Conservation (phyloP, 2,329 filamentous ascomycete species). For the Beauveria varroae region DNA sequence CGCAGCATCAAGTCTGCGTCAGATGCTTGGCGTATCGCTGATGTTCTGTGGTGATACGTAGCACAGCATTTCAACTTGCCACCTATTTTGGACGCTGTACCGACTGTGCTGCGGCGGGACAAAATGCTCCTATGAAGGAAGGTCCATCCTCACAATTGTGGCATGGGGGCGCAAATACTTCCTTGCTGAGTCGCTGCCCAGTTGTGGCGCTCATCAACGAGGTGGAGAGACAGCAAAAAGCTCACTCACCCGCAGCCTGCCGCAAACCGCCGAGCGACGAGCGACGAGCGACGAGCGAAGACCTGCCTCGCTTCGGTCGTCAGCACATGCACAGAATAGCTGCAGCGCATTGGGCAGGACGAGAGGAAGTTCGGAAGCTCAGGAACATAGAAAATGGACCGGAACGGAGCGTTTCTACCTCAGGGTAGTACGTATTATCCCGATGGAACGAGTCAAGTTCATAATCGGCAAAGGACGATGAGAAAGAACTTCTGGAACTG, state of each 20-base stretch:
- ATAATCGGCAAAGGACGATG: neutral
- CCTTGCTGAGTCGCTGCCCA: neutral
- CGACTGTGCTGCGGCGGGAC: too few species aligned
- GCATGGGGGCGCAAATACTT: neutral
- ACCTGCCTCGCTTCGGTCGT: neutral
- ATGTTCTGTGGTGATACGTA: neutral
- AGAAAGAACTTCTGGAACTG: neutral
- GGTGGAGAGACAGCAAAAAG: neutral
- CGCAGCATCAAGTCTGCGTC: neutral
- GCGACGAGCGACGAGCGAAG: neutral
- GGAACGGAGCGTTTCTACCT: neutral
- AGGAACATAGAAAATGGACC: neutral
- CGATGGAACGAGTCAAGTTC: neutral
- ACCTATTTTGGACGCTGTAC: neutral
- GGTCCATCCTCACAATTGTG: conserved; percentile 3
- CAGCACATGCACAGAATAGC: neutral
- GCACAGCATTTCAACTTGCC: neutral
- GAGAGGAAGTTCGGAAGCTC: neutral
- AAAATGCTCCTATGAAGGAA: neutral
- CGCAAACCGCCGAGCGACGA: neutral
- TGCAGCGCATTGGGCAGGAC: neutral
- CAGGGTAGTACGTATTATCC: neutral
- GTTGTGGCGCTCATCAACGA: neutral
- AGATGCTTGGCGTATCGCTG: neutral
- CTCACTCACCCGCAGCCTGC: neutral